Conservation (phyloP, 345 rosid species). For the Mercurialis annua region DNA sequence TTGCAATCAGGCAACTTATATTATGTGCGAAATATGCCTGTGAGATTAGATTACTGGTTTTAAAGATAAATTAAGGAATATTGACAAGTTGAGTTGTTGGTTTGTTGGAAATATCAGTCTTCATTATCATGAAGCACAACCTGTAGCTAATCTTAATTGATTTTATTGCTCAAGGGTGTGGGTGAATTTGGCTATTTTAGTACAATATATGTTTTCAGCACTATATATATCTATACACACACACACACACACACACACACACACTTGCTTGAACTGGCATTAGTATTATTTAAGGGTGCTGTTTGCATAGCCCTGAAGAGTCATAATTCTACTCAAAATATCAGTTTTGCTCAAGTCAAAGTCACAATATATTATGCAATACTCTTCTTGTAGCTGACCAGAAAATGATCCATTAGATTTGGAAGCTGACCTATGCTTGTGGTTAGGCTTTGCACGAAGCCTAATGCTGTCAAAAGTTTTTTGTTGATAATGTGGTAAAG, state of each 20-base stretch:
- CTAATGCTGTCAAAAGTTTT: neutral
- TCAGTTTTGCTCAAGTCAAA: neutral
- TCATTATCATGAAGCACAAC: neutral
- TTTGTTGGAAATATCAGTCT: neutral
- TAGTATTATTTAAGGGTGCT: neutral
- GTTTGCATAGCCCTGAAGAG: neutral
- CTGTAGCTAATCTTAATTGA: neutral
- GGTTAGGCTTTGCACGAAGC: neutral
- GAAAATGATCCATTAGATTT: neutral
- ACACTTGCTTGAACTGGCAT: no score
- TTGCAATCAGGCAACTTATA: neutral
- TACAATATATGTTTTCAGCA: slow-evolving; percentile 3
- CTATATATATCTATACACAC: neutral
- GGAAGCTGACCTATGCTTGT: neutral
- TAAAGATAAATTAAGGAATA: neutral
- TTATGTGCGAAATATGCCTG: neutral
- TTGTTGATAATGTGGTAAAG: neutral
- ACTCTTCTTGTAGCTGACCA: neutral
- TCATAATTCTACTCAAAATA: neutral
- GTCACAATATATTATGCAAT: neutral
- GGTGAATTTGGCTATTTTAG: neutral
- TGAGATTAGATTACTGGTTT: neutral
- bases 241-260: neutral
- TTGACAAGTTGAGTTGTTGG: neutral
- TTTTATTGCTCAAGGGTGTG: neutral